phyloP scores from a whole-genome alignment of 768 basidiomycete genomes.

The Leccinum ochraceum region DNA sequence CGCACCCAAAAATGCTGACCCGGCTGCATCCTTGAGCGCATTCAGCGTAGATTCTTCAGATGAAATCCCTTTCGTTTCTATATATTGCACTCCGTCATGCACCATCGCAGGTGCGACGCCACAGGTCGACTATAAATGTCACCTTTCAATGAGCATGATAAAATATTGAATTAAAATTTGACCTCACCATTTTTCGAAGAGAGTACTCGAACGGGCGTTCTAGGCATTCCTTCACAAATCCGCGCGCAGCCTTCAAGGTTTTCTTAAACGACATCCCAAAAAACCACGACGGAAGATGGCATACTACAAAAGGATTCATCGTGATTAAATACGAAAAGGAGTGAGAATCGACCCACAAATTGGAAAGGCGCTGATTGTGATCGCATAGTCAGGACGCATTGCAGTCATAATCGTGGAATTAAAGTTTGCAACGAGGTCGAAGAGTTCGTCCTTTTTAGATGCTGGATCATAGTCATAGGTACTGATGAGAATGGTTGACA shows the following conservation, averaged over 20 bases:
- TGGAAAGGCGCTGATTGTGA: background rate
- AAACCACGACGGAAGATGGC: slow-evolving; percentile 9
- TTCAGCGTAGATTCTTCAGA: slow-evolving; percentile 1
- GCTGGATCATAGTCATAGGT: slow-evolving; percentile 5
- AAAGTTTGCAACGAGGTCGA: background rate
- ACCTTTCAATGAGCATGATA: background rate
- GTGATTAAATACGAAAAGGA: background rate
- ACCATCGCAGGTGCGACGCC: background rate
- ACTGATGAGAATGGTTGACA: slow-evolving; percentile 5
- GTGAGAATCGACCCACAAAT: background rate
- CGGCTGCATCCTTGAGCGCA: slow-evolving; percentile 2
- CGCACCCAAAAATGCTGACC: slow-evolving; percentile 8
- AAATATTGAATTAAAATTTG: background rate
- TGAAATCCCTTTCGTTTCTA: background rate
- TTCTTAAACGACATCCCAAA: slow-evolving; percentile 7
- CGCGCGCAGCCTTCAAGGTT: background rate
- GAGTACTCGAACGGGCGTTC: slow-evolving; percentile 6
- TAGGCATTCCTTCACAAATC: background rate
- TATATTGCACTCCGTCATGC: background rate
- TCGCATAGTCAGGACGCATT: background rate
- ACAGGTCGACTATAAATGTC: background rate
- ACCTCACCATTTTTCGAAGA: slow-evolving; percentile 1
- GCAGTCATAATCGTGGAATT: background rate
- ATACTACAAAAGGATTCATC: background rate
- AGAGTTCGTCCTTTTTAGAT: slow-evolving; percentile 7